Conservation (phyloP, 108 stramenopile genomes). For the Mediolabrus comicus region DNA sequence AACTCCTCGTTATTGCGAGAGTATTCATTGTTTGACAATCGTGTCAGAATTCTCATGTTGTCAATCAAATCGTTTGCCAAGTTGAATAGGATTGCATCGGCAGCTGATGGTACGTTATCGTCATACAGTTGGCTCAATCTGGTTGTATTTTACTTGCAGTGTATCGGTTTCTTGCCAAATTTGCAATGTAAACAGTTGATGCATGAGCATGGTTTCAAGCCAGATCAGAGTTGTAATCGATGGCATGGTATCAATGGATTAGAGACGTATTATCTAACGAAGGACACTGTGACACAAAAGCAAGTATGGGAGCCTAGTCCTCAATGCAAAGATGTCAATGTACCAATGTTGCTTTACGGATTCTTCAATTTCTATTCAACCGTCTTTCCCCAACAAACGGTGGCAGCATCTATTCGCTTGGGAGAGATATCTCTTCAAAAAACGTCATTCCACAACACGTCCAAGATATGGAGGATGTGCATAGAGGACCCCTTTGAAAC, state of each 20-base stretch:
- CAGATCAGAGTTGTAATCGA: slow-evolving; percentile 42
- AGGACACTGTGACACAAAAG: slow-evolving; percentile 26
- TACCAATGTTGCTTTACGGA: slow-evolving; percentile 63
- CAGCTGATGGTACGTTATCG: slow-evolving; percentile 62
- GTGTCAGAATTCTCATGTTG: slow-evolving; percentile 67
- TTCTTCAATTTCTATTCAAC: slow-evolving; percentile 75
- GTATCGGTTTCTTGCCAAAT: slow-evolving; percentile 68
- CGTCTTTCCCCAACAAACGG: slow-evolving; percentile 48
- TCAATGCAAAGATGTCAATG: slow-evolving; percentile 14
- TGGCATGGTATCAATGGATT: slow-evolving; percentile 70
- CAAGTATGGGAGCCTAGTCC: slow-evolving; percentile 49
- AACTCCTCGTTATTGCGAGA: slow-evolving; percentile 76
- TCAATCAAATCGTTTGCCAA: slow-evolving; percentile 78
- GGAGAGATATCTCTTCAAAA: slow-evolving; percentile 49
- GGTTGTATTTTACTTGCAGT: slow-evolving; percentile 80
- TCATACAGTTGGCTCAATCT: slow-evolving; percentile 84
- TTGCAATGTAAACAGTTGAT: slow-evolving; percentile 60
- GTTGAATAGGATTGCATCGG: slow-evolving; percentile 50
- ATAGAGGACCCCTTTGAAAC: slow-evolving; percentile 93
- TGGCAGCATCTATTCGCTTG: slow-evolving; percentile 60
- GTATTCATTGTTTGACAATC: slow-evolving; percentile 68
- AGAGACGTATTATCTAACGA: slow-evolving; percentile 56
- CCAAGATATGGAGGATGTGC: slow-evolving; percentile 46
- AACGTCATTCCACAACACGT: slow-evolving; percentile 45
- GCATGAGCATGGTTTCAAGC: slow-evolving; percentile 41